These are phyloP conservation scores for Fallopia convolvulus DNA, from an alignment of 148 eudicot species.

Conservation along the genomic window DNA sequence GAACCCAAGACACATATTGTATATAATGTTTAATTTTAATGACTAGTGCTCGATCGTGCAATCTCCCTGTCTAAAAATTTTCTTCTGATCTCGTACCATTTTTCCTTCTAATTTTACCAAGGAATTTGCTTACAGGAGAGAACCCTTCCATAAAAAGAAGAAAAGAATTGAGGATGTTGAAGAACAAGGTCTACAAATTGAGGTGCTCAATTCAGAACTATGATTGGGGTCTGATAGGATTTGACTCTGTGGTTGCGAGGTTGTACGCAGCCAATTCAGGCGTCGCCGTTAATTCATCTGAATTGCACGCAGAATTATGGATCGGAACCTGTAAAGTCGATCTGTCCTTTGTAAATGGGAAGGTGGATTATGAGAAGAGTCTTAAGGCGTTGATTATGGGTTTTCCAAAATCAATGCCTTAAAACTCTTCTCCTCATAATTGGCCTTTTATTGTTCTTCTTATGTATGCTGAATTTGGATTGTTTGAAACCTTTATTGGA, in stretches of 20 bases:
- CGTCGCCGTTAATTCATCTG: neutral
- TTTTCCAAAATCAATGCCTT: too few species aligned
- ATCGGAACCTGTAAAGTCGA: neutral
- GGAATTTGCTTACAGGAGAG: too few species aligned
- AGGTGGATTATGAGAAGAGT: neutral
- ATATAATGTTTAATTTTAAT: too few species aligned
- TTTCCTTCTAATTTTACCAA: too few species aligned
- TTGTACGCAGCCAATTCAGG: neutral
- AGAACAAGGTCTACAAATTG: neutral
- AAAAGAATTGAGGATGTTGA: neutral
- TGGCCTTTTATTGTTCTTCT: too few species aligned
- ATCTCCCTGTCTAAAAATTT: neutral
- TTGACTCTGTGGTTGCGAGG: neutral
- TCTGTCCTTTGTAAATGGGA: neutral
- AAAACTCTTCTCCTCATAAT: too few species aligned
- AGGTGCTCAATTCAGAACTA: neutral
- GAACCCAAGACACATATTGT: too few species aligned
- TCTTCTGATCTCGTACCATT: too few species aligned
- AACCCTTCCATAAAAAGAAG: neutral
- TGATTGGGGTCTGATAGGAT: neutral
- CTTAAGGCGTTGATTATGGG: slow-evolving; percentile 51
- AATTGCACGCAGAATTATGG: neutral
- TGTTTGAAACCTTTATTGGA: too few species aligned
- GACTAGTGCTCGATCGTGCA: too few species aligned
- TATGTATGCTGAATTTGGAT: too few species aligned